phyloP scores from a whole-genome alignment of 2,329 filamentous ascomycete species.

The Venturia carpophila region DNA sequence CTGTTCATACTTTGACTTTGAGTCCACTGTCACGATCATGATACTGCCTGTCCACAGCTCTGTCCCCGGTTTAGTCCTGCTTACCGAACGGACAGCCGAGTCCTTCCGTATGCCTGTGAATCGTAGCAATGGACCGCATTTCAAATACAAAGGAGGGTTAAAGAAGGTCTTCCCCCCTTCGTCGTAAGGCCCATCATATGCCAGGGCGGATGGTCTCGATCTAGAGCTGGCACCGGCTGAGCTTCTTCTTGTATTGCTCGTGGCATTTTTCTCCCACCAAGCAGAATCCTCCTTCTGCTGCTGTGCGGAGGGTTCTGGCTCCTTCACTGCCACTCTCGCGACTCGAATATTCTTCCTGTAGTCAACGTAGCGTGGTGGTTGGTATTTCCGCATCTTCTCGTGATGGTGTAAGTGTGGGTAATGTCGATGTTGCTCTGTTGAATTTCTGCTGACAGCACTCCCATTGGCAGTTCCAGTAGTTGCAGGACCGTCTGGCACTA shows the following conservation, averaged over 20 bases:
- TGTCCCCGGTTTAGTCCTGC: constrained; percentile 41
- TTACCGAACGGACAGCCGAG: constrained; percentile 24
- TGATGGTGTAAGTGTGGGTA: constrained; percentile 26
- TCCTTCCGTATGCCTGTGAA: constrained; percentile 70
- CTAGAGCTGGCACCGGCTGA: constrained; percentile 21
- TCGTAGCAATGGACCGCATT: constrained; percentile 81
- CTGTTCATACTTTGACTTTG: constrained; percentile 73
- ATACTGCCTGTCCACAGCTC: constrained; percentile 90
- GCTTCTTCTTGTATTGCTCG: constrained; percentile 36
- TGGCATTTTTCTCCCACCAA: constrained; percentile 64
- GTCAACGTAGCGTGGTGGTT: neutral
- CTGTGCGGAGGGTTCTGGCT: constrained; percentile 29
- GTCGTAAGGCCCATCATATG: constrained; percentile 53
- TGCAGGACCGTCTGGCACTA: neutral
- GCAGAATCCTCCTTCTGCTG: constrained; percentile 35
- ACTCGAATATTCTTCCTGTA: constrained; percentile 21
- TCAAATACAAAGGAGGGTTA: constrained; percentile 73
- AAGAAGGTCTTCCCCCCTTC: constrained; percentile 64
- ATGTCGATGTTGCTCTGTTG: constrained; percentile 25
- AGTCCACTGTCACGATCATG: constrained; percentile 90
- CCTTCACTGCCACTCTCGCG: constrained; percentile 34
- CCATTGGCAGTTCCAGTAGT: neutral
- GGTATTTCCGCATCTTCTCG: constrained; percentile 8
- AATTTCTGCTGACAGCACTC: neutral
- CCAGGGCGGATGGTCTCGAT: constrained; percentile 20